Base-by-base conservation (phyloP, 805 yeast species). In the Ogataea chonburiensis region DNA sequence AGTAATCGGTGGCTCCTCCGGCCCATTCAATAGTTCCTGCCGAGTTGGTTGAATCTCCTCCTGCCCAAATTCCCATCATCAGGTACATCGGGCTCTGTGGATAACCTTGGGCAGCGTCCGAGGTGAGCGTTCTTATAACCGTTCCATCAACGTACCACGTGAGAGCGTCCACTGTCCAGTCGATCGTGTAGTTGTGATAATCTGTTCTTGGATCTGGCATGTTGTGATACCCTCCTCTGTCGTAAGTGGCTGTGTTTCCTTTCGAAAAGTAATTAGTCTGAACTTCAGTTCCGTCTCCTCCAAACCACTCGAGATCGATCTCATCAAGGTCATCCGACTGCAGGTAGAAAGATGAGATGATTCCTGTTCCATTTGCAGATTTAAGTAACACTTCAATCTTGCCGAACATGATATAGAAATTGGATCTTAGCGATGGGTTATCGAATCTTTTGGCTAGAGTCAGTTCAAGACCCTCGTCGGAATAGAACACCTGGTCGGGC, bases 51-150 rank as follows among this genome's bases (percentile, higher is more conserved):
- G 83, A 65, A 58, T 82, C 88, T 56, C 93, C 93, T 51, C 89
- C 91, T 4, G 88, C 88, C 91, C 93, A 83, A 20, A 78, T 63
- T 46, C 93, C 91, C 43, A 76, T 66, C 55, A 66, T 70, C 9
- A 83, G 56, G 46, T 66, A 71, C 89, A 88, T 86, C 31, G 97
- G 97, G n/a, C 87, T 67, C 64, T 88, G 95, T 27, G 97, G 97
- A 60, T 75, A 89, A 5, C 95, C 95, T 53, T 77, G 71, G 12
- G 75, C 55, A 15, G 79, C 66, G 38, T 66, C 62, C 38, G 75
- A 68, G 8, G 53, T 27, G 36, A 89, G 63, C 2, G 84, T 73
- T 67, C 97, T 77, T 7, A 86, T 77, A 1, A 70, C 67, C 6
- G 46, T 54, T 18, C 91, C 94, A 53, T 89, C 94, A 17, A 86